These are phyloP conservation scores for Trichoderma parareesei DNA, from an alignment of 495 filamentous ascomycete genomes.

Conservation along the genomic window DNA sequence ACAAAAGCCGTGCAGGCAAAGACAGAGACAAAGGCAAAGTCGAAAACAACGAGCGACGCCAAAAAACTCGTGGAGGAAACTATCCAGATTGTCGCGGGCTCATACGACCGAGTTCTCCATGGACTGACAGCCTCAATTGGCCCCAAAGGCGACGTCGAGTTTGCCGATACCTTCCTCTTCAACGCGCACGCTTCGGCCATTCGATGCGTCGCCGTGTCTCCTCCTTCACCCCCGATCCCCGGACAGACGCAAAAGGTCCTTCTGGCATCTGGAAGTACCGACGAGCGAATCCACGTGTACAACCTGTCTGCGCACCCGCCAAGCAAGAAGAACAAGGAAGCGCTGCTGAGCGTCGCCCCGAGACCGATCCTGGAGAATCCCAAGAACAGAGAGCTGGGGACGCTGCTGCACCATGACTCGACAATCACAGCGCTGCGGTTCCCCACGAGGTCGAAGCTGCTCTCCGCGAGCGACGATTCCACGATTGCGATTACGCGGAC, in stretches of 20 bases:
- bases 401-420: slow-evolving; percentile 75
- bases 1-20: slow-evolving; percentile 19
- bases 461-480: slow-evolving; percentile 78
- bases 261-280: slow-evolving; percentile 81
- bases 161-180: slow-evolving; percentile 93
- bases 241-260: slow-evolving; percentile 61
- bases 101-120: slow-evolving; percentile 90
- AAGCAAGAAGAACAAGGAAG: slow-evolving; percentile 34
- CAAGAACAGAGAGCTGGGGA: slow-evolving; percentile 79
- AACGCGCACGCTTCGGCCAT: slow-evolving; percentile 86
- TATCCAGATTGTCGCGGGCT: slow-evolving; percentile 85
- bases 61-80: slow-evolving; percentile 25
- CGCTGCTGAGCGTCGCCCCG: slow-evolving; percentile 53
- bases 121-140: slow-evolving; percentile 73
- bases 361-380: slow-evolving; percentile 71
- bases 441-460: slow-evolving; percentile 77
- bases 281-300: slow-evolving; percentile 93
- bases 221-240: slow-evolving; percentile 53
- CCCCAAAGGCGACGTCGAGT: slow-evolving; percentile 43
- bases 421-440: slow-evolving; percentile 73
- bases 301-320: slow-evolving; percentile 71
- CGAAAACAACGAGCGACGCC: not conserved
- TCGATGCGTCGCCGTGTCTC: slow-evolving; percentile 81
- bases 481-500: slow-evolving; percentile 77
- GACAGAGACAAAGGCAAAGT: not conserved